phyloP scores from a whole-genome alignment of 2,329 filamentous ascomycete species.

The Phyllosticta paracitricarpa region DNA sequence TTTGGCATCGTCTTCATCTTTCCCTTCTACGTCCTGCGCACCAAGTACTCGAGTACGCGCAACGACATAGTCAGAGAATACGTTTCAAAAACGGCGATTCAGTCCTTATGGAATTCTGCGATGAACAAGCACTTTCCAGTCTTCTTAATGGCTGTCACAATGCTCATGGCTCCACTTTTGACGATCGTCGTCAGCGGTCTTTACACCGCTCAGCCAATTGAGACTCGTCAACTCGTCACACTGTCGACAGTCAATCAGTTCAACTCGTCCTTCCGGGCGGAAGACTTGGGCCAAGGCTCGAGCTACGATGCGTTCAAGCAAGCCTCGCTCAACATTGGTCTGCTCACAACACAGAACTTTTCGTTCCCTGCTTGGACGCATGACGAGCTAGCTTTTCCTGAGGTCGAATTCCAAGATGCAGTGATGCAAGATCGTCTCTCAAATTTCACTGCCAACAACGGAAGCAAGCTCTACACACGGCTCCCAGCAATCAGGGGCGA shows the following conservation, averaged over 20 bases:
- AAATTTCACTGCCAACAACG: not conserved
- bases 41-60: not conserved
- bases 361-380: not conserved
- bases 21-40: not conserved
- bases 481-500: not conserved
- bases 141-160: not conserved
- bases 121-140: not conserved
- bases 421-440: not conserved
- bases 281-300: not conserved
- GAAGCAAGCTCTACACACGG: not conserved
- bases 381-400: not conserved
- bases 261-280: not conserved
- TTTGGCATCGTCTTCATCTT: not conserved
- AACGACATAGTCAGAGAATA: not conserved
- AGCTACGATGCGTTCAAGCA: not conserved
- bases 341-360: not conserved
- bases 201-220: not conserved
- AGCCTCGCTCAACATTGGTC: not conserved
- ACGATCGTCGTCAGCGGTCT: not conserved
- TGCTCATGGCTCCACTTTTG: not conserved
- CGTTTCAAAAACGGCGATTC: not conserved
- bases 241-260: not conserved
- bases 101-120: not conserved
- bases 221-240: not conserved
- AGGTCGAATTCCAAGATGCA: not conserved